A percentile compares a stretch with the other conserved stretches of the same genome.
Conservation (phyloP, 1,139 yeast genomes). For the Candida tropicalis region DNA sequence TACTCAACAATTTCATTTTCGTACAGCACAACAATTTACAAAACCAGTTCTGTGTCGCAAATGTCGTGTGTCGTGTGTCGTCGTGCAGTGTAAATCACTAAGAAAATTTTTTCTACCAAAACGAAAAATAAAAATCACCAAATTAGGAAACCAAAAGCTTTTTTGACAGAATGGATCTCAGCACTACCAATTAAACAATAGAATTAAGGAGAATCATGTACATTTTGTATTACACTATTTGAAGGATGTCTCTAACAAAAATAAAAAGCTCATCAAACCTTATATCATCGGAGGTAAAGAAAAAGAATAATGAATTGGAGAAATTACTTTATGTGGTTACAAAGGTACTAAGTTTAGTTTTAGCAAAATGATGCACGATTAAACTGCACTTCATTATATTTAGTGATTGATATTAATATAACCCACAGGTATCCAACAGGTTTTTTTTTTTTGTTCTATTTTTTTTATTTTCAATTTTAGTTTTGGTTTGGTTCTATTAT, state of each 20-base stretch:
- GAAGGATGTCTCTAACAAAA: too few species aligned
- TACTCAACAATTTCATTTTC: background rate
- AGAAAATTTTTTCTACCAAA: too few species aligned
- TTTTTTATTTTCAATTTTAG: too few species aligned
- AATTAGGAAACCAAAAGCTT: constrained; percentile 2
- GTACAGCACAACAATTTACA: constrained; percentile 1
- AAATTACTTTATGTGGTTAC: constrained; percentile 1
- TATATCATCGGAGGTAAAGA: too few species aligned
- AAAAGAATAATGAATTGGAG: background rate
- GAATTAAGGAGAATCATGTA: too few species aligned
- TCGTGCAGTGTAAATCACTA: too few species aligned
- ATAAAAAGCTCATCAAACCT: too few species aligned
- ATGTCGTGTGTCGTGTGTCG: too few species aligned
- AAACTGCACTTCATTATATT: background rate
- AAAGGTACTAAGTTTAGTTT: background rate
- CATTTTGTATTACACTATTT: too few species aligned
- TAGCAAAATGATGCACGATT: background rate
- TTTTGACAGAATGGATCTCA: background rate
- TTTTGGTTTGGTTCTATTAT: too few species aligned
- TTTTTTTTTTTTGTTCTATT: background rate
- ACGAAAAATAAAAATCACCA: background rate
- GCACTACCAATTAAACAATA: background rate
- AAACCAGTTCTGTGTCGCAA: background rate
- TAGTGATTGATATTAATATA: background rate
- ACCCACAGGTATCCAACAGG: too few species aligned